phyloP scores from a whole-genome alignment of 2,329 filamentous ascomycete species.

The Penicillium brevicompactum region DNA sequence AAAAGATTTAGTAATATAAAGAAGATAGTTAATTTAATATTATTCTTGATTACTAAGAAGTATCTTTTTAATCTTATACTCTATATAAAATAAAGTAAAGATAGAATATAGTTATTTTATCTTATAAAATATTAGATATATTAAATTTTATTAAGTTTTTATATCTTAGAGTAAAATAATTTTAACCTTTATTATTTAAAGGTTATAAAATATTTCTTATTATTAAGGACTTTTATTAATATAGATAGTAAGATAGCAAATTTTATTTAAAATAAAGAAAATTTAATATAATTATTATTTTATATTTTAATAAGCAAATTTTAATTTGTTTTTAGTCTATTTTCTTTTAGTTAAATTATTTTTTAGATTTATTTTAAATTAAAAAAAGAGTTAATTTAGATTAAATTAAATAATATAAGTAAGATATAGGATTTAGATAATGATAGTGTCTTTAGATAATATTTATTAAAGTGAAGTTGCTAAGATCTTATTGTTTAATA shows the following conservation, averaged over 20 bases:
- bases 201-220: constrained; percentile 4
- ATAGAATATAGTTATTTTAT: constrained; percentile 1
- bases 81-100: constrained; percentile 4
- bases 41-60: background rate
- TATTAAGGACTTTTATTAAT: constrained; percentile 9
- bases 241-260: constrained; percentile 4
- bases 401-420: constrained; percentile 12
- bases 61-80: background rate
- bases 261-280: no score
- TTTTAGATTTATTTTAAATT: constrained; percentile 3
- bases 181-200: constrained; percentile 2
- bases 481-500: no score
- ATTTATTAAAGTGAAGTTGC: background rate
- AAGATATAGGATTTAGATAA: constrained; percentile 9
- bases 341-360: constrained; percentile 5
- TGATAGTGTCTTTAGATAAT: background rate
- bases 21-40: constrained; percentile 17
- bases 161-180: constrained; percentile 15
- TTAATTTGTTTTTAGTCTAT: background rate
- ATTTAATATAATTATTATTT: background rate
- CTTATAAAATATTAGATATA: constrained; percentile 11
- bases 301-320: background rate
- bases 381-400: constrained; percentile 8
- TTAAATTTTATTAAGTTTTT: constrained; percentile 13
- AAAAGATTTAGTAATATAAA: constrained; percentile 21